Evolutionary conservation across 2,329 filamentous ascomycete species (phyloP).

Genomic region (Trichoderma citrinoviride): DNA sequence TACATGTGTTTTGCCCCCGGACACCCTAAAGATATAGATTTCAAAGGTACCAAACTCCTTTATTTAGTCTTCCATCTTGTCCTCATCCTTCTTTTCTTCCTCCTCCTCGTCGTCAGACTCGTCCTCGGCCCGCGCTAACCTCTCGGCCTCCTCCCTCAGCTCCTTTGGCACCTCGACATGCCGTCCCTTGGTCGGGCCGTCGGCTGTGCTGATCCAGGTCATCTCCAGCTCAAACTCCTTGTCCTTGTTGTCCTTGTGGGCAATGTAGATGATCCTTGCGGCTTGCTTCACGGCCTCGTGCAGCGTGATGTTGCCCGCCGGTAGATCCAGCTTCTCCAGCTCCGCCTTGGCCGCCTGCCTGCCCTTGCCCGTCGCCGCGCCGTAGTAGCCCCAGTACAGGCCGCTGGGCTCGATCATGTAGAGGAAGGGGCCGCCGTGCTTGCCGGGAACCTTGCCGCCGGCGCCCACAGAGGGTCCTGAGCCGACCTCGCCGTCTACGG

Average conservation of each 20-base stretch:
- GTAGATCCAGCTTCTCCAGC: conserved; percentile 93
- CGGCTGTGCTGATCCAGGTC: conserved; percentile 88
- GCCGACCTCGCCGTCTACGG: conserved; percentile 89
- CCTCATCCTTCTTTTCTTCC: conserved; percentile 59
- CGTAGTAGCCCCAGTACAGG: conserved; percentile 98
- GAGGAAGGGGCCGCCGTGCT: conserved; percentile 83
- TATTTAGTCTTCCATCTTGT: conserved; percentile 85
- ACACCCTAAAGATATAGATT: conserved; percentile 21
- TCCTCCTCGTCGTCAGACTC: conserved; percentile 86
- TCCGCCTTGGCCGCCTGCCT: conserved; percentile 96
- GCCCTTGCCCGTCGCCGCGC: conserved; percentile 94
- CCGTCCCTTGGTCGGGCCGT: conserved; percentile 86
- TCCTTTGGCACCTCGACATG: conserved; percentile 93
- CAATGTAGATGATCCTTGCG: conserved; percentile 93
- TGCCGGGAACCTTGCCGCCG: conserved; percentile 74
- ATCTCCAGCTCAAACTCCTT: conserved; percentile 99
- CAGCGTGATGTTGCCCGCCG: conserved; percentile 71
- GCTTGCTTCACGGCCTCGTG: conserved; percentile 93
- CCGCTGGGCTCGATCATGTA: conserved; percentile 99
- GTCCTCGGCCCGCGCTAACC: conserved; percentile 83
- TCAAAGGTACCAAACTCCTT: not conserved
- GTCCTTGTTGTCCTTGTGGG: conserved; percentile 98
- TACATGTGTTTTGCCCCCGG: conserved; percentile 32
- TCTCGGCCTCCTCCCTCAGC: conserved; percentile 86
- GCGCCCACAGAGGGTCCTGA: conserved; percentile 73